Base-by-base conservation (phyloP, 176 grass and related monocot species). In the Thalia dealbata region DNA sequence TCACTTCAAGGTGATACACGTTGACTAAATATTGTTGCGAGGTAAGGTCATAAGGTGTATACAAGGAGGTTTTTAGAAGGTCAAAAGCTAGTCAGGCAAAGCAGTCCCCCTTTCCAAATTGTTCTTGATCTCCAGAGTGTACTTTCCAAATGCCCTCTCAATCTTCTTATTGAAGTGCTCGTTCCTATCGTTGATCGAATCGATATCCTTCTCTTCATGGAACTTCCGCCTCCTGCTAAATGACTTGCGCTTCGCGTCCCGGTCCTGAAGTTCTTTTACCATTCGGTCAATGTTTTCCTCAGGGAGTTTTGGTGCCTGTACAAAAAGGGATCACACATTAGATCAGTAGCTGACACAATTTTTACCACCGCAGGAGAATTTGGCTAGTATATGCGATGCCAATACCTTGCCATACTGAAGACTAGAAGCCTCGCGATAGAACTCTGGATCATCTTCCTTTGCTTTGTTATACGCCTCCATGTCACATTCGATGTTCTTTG, bases 121-220 rank as follows among this genome's bases (percentile, higher is more conserved):
- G 69, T 99, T 99, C 95, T 99, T 99, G 41, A 99, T 99, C 74
- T 99, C 95, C 13, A 99, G 81, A 0, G 95, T 99, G 71, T 99
- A 99, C 61, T 99, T 99, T 43, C 95, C 90, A 45, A 99, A 99
- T 15, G 90, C 95, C 28, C 95, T 80, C 83, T 99, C 90, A 6
- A 99, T 88, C 83, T 99, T 93, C 85, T 99, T 99, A 70, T 99
- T 93, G 79, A 99, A 99, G 77, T 99, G 90, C 78, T 99, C 90
- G 0, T 99, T 99, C 81, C 95, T 74, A 61, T 99, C 95, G 0
- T 99, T 99, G 72, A 99, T 99, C 0, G 87, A 90, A 76, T 99
- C 95, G 0, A 99, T 85, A 46, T 99, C 95, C 87, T 99, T 99
- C 61, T 93, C 95, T 65, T 99, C 87, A 18, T 99, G 82, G 71